Evolutionary conservation across 257 asterid species (phyloP), one percentile per base, ranked within the genome.

Genomic region (Haberlea rhodopensis): DNA sequence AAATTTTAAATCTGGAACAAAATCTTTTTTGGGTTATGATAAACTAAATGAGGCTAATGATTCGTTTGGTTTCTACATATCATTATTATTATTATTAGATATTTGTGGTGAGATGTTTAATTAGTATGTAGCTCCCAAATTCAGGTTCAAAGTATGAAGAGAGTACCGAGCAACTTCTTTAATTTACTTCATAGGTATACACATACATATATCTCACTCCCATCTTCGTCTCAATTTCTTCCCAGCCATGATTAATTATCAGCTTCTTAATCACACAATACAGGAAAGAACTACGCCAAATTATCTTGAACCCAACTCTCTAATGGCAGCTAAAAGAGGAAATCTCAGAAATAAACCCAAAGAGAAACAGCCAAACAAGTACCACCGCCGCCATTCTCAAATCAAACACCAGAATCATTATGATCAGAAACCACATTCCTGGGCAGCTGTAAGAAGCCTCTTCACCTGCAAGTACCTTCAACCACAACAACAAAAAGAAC

Each of bases 381-480:
- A 60, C 54, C 65, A 73, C 25, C 29, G 60, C 32, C 74, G 53
- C 53, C 65, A 52, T 25, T 31, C 66, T 28, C 66, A 70, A 67
- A 32, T 16, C 34, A 69, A 78, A 34, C 72, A 69, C 5, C 46
- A 10, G 46, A n/a, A 11, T 13, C 46, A 2, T 6, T 8, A 43
- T 23, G 78, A 71, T 18, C 51, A 76, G 27, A 80, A 84, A 65
- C 86, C 88, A 18, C 96, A 87, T 59, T 87, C 97, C 71, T 90
- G 97, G 97, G 95, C 95, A 5, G 84, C 88, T n/a, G 84, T 90
- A 9, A 78, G 84, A 57, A 87, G 82, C 82, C 90, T 90, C 69
- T 87, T 90, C 88, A 82, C 96, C 68, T 90, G 96, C 82, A 87
- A 87, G 81, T 89, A 90, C 75, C 82, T 85, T 40, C 92, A 89